These are phyloP conservation scores for Solanum pimpinellifolium DNA, from an alignment of 257 asterid species.

Conservation along the genomic window DNA sequence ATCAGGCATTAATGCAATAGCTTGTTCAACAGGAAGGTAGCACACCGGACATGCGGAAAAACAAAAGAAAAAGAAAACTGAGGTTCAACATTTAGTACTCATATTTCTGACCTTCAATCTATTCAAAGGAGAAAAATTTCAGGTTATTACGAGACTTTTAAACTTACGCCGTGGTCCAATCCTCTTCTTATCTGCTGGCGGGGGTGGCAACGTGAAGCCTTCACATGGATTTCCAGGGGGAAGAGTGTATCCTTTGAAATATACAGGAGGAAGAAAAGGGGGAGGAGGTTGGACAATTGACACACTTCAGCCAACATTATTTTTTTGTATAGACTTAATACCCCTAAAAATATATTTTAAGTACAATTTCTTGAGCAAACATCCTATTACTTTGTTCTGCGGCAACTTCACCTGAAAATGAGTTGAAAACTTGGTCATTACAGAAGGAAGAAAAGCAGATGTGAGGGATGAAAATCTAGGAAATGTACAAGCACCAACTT, in stretches of 20 bases:
- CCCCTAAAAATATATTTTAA: neutral
- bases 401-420: conserved; percentile 59
- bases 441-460: neutral
- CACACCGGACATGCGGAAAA: conserved; percentile 91
- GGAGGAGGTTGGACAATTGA: conserved; percentile 5
- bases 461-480: neutral
- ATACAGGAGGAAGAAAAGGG: conserved; percentile 28
- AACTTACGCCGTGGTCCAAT: conserved; percentile 91
- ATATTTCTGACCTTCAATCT: neutral
- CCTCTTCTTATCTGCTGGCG: conserved; percentile 83
- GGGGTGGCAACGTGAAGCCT: conserved; percentile 77
- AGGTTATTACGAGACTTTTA: neutral
- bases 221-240: conserved; percentile 95
- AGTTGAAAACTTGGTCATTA: neutral
- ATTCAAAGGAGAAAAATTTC: neutral
- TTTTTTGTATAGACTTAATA: neutral
- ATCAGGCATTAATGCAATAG: conserved; percentile 53
- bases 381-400: conserved; percentile 14
- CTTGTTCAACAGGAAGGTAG: conserved; percentile 81
- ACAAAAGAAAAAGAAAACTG: neutral
- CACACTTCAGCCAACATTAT: conserved; percentile 11
- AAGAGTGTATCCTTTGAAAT: conserved; percentile 71
- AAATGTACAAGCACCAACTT: neutral
- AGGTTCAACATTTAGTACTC: neutral
- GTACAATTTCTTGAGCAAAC: conserved; percentile 22